Conservation (phyloP, 2,329 filamentous ascomycete species). For the Dothistroma septosporum region DNA sequence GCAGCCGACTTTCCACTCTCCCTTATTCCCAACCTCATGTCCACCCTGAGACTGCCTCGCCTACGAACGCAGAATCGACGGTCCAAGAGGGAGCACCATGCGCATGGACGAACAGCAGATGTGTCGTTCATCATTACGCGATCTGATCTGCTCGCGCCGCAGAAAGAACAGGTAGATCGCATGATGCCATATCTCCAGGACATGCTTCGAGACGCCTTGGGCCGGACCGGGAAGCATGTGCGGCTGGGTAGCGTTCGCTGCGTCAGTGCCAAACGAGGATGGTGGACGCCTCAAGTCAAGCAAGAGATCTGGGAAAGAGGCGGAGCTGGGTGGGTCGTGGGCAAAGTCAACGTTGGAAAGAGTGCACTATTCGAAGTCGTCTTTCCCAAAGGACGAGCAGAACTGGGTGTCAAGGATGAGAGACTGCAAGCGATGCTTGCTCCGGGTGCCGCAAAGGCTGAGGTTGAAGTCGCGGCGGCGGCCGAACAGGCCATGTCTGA, state of each 20-base stretch:
- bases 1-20: slow-evolving; percentile 97
- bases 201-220: slow-evolving; percentile 72
- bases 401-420: slow-evolving; percentile 3
- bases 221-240: slow-evolving; percentile 61
- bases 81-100: slow-evolving; percentile 62
- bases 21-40: slow-evolving; percentile 70
- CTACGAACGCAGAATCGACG: slow-evolving; percentile 77
- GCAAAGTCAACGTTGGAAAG: slow-evolving; percentile 98
- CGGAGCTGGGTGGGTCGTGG: slow-evolving; percentile 90
- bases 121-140: slow-evolving; percentile 89
- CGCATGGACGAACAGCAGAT: slow-evolving; percentile 64
- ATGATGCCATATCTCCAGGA: slow-evolving; percentile 81
- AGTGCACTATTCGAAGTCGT: slow-evolving; percentile 84
- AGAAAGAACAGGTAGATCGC: slow-evolving; percentile 75
- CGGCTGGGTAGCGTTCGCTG: slow-evolving; percentile 83
- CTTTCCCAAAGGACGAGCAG: slow-evolving; percentile 66
- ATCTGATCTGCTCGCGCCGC: slow-evolving; percentile 77
- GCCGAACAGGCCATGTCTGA: neutral
- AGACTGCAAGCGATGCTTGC: slow-evolving; percentile 1
- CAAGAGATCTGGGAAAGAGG: slow-evolving; percentile 80
- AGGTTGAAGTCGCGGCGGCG: neutral
- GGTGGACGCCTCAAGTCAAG: slow-evolving; percentile 87
- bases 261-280: slow-evolving; percentile 78
- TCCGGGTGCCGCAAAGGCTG: neutral
- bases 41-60: slow-evolving; percentile 65